These are phyloP conservation scores for Aspergillus calidoustus DNA, from an alignment of 2,329 filamentous ascomycete species.

Conservation along the genomic window DNA sequence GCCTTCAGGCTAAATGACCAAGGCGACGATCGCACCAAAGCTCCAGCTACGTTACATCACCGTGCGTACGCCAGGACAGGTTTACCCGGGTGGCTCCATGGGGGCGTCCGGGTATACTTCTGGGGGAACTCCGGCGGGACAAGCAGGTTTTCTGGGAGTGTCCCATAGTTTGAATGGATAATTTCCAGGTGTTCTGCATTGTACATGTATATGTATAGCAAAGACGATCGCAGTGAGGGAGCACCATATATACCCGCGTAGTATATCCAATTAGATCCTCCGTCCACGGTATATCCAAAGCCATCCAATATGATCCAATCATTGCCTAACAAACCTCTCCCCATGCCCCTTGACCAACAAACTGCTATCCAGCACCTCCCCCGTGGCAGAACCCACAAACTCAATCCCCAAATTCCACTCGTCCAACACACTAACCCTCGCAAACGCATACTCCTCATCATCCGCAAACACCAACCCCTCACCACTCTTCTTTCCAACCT, in stretches of 20 bases:
- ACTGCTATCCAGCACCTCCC: slow-evolving; percentile 54
- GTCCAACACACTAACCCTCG: slow-evolving; percentile 54
- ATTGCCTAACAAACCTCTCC: slow-evolving; percentile 58
- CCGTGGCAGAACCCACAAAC: slow-evolving; percentile 56
- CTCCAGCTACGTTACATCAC: not conserved
- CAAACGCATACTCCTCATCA: slow-evolving; percentile 56
- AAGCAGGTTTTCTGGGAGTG: too few species aligned
- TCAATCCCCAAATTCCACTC: slow-evolving; percentile 54
- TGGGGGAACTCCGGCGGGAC: not conserved
- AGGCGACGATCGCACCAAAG: not conserved
- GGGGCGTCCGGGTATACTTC: not conserved
- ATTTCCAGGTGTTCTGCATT: too few species aligned
- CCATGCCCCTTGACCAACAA: slow-evolving; percentile 55
- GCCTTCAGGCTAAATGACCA: slow-evolving; percentile 9
- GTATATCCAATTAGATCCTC: not conserved
- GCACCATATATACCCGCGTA: not conserved
- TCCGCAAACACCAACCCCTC: slow-evolving; percentile 46
- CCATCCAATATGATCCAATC: not conserved
- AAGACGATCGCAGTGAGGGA: not conserved
- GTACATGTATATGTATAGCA: too few species aligned
- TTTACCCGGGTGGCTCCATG: not conserved
- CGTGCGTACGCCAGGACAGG: not conserved
- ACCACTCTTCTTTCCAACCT: slow-evolving; percentile 49
- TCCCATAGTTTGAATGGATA: too few species aligned
- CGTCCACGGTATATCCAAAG: slow-evolving; percentile 2